Conservation (phyloP, 2,329 filamentous ascomycete genomes). For the Neopestalotiopsis clavispora region DNA sequence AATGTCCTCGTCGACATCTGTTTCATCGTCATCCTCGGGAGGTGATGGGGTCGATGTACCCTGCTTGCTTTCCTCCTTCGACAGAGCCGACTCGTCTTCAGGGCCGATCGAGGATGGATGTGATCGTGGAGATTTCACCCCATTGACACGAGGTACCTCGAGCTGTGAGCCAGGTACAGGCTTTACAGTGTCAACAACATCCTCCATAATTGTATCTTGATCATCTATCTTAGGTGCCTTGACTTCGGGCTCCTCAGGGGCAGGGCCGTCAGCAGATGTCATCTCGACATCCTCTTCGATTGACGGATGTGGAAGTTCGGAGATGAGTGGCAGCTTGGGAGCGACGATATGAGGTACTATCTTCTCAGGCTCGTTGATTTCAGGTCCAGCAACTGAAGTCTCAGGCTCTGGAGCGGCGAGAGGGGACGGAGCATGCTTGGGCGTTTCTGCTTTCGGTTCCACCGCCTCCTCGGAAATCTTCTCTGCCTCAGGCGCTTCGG, state of each 20-base stretch:
- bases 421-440: slow-evolving; percentile 27
- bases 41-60: slow-evolving; percentile 53
- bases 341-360: slow-evolving; percentile 20
- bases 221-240: slow-evolving; percentile 26
- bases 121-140: slow-evolving; percentile 21
- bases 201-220: slow-evolving; percentile 43
- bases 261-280: slow-evolving; percentile 19
- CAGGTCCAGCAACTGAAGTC: neutral
- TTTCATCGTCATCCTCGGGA: slow-evolving; percentile 56
- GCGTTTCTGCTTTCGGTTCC: slow-evolving; percentile 21
- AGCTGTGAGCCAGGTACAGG: slow-evolving; percentile 25
- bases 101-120: slow-evolving; percentile 27
- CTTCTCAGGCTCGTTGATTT: slow-evolving; percentile 25
- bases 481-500: slow-evolving; percentile 35
- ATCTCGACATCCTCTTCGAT: slow-evolving; percentile 33
- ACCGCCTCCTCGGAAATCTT: slow-evolving; percentile 19
- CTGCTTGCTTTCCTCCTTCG: slow-evolving; percentile 31
- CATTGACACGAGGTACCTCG: slow-evolving; percentile 20
- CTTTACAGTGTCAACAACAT: slow-evolving; percentile 31
- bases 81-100: slow-evolving; percentile 33
- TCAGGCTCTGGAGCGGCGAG: neutral
- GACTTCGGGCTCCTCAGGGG: neutral
- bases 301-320: slow-evolving; percentile 31
- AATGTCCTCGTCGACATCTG: slow-evolving; percentile 56
- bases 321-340: slow-evolving; percentile 14